Base-by-base conservation (phyloP, 2,329 filamentous ascomycete genomes). In the Claviceps sp. region DNA sequence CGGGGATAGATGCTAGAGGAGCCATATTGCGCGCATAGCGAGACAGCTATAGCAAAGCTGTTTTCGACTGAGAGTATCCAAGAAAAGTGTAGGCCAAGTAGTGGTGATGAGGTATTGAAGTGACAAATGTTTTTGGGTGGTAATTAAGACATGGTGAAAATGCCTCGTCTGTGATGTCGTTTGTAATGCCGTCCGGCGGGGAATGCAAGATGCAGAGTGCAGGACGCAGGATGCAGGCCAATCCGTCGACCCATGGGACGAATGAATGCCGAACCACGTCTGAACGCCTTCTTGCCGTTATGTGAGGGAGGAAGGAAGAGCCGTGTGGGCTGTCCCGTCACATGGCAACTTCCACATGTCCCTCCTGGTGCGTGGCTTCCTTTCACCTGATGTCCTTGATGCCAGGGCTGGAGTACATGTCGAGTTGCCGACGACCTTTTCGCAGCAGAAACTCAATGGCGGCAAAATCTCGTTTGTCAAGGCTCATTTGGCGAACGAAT, bases 381-480 rank as follows among this genome's bases (percentile, higher is more conserved):
- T 30, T 46, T 46, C 24, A 30, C 16, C 43, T 46, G 43, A 46
- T 46, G 65, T 93, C 87, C 62, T 82, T 87, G 61, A 95, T 89
- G 2, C 84, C 85, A 26, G 85, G 82, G 5, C 84, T 79, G n/a
- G 84, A 80, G 68, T 93, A 93, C 46, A 82, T 78, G 56, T 95
- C 88, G 18, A 96, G 72, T 64, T 95, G 88, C 45, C 87, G 78
- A 42, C 79, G 77, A 22, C 90, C 90, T 65, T 88, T 91, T 55
- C 90, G 79, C 50, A 96, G 65, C 37, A 95, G 72, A 65, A 88
- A 93, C 67, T 96, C 90, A 53, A 96, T 84, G 5, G 88, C 84
- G 16, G 76, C 74, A 67, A 95, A 95, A 63, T 95, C 88, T 59
- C 87, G 88, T 69, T 88, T 93, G 66, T 86, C 83, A 52, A 94